phyloP scores from a whole-genome alignment of 108 stramenopile species.

The Cyclotella cryptica region DNA sequence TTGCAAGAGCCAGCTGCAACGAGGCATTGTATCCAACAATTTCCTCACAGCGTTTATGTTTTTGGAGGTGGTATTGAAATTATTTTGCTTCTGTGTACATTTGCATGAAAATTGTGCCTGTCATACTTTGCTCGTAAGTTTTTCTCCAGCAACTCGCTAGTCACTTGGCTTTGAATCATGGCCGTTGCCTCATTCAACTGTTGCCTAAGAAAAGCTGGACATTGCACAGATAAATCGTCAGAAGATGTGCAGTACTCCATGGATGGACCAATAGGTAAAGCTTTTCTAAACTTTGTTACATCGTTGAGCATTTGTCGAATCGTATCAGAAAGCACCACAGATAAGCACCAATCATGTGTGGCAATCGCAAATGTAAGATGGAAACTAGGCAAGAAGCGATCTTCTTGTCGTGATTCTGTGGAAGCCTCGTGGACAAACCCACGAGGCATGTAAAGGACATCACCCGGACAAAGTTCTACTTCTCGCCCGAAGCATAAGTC shows the following conservation, averaged over 20 bases:
- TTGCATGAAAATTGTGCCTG: conserved; percentile 36
- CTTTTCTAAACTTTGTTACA: conserved; percentile 54
- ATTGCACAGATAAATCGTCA: not conserved
- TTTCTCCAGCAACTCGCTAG: conserved; percentile 20
- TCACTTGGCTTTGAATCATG: conserved; percentile 30
- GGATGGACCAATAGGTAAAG: conserved; percentile 50
- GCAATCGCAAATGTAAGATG: conserved; percentile 84
- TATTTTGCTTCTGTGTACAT: conserved; percentile 26
- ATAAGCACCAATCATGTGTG: conserved; percentile 89
- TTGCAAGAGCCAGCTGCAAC: conserved; percentile 33
- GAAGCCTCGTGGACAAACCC: conserved; percentile 88
- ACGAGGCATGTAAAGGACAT: conserved; percentile 89
- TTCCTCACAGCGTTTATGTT: conserved; percentile 32
- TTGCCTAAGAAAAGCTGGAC: conserved; percentile 17
- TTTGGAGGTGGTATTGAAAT: conserved; percentile 7
- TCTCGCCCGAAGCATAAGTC: conserved; percentile 50
- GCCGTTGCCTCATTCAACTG: conserved; percentile 26
- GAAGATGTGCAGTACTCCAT: conserved; percentile 17
- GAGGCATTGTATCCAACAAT: conserved; percentile 64
- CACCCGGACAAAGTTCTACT: conserved; percentile 62
- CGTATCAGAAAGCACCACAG: conserved; percentile 53
- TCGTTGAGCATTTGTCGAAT: conserved; percentile 40
- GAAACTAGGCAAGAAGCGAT: conserved; percentile 58
- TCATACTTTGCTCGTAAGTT: conserved; percentile 33
- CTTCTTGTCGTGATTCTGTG: conserved; percentile 24